phyloP scores from a whole-genome alignment of 2,329 filamentous ascomycete genomes.

The Colletotrichum sp. region DNA sequence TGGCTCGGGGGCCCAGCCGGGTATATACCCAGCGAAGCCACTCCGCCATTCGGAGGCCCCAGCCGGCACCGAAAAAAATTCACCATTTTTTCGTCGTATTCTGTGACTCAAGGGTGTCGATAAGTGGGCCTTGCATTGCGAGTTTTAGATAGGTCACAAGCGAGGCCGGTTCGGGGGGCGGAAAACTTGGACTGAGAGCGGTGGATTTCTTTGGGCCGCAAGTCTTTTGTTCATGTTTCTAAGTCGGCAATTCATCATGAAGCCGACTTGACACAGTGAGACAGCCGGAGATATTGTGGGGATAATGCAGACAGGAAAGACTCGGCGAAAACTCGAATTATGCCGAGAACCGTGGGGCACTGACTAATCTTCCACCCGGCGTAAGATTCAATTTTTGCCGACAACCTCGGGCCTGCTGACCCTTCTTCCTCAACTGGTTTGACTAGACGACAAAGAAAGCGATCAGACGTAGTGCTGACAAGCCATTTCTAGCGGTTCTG shows the following conservation, averaged over 20 bases:
- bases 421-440: background rate
- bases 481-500: background rate
- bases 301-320: background rate
- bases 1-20: background rate
- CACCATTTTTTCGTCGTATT: background rate
- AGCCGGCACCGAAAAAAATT: background rate
- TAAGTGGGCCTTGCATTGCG: background rate
- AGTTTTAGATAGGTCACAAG: background rate
- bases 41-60: conserved; percentile 9
- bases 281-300: background rate
- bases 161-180: background rate
- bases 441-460: background rate
- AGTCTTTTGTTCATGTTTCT: background rate
- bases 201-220: background rate
- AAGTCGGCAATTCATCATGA: background rate
- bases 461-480: background rate
- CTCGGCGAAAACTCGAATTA: background rate
- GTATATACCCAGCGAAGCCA: background rate
- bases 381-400: background rate
- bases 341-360: background rate
- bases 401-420: background rate
- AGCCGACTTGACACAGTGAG: background rate
- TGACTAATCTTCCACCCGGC: background rate
- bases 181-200: background rate
- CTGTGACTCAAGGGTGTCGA: conserved; percentile 6